Base-by-base conservation (phyloP, 495 filamentous ascomycete genomes). In the Elasticomyces elasticus region DNA sequence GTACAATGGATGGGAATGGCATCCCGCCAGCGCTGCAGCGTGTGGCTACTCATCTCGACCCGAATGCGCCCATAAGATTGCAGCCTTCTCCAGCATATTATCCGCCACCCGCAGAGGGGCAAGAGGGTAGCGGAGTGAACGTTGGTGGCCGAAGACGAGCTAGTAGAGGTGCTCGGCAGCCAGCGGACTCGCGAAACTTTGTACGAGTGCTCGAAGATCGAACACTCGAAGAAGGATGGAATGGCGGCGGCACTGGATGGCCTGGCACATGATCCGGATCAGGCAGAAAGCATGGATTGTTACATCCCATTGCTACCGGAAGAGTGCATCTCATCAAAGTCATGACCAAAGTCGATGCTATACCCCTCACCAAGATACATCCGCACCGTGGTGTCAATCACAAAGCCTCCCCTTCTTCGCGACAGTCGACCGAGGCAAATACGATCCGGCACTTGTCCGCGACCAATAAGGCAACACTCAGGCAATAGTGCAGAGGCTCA, bases 1-100 rank as follows among this genome's bases (percentile, higher is more conserved):
- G 90, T 31, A 99, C 94, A 7, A 88, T 96, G 82, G 91, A 96
- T 64, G 87, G 89, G 55, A 85, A 84, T 51, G 91, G 92, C 6
- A 91, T 99, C 50, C 94, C 94, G 0, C 79, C 87, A 10, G 82
- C 89, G 0, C 89, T 99, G 49, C 94, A 99, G 65, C 75, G 94
- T 53, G 92, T 97, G n/a, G 90, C 90, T 11, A 94, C 88, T 64
- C 92, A 96, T 67, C 81, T 99, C 46, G 91, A 99, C 65, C 94
- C 94, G 5, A 96, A 80, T 54, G 87, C 89, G 30, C 94, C 94
- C 0, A 97, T 99, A 63, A 77, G 94, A 41, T 68, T 95, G 35
- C 94, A 99, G 65, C 94, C 94, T 5, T 95, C 89, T 54, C 94
- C 94, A 1, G 94, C 94, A 7, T 99, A 99, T 68, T 97, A 96